Conservation (phyloP, 768 basidiomycete genomes). For the Leccinum arenicola region DNA sequence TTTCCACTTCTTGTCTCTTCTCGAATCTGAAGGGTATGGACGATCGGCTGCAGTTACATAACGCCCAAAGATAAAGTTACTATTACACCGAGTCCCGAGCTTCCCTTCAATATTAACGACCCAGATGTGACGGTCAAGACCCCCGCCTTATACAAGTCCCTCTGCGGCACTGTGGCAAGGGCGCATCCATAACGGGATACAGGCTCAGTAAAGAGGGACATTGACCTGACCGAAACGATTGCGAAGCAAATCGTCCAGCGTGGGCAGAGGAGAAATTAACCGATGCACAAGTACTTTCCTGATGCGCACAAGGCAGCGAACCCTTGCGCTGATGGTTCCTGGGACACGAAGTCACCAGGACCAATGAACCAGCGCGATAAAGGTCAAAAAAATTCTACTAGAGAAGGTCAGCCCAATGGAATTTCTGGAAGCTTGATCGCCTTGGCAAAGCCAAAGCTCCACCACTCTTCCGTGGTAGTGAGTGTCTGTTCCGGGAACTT, state of each 20-base stretch:
- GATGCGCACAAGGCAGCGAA: slow-evolving; percentile 10
- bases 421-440: slow-evolving; percentile 17
- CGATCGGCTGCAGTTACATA: slow-evolving; percentile 22
- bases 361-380: slow-evolving; percentile 15
- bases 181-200: not conserved
- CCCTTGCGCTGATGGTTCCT: slow-evolving; percentile 22
- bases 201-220: not conserved
- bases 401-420: slow-evolving; percentile 10
- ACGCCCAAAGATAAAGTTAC: slow-evolving; percentile 24
- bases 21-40: slow-evolving; percentile 12
- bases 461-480: not conserved
- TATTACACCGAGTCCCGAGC: slow-evolving; percentile 16
- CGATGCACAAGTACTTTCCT: not conserved
- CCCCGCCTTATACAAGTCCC: not conserved
- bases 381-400: slow-evolving; percentile 10
- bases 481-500: slow-evolving; percentile 1
- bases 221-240: not conserved
- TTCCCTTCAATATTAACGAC: slow-evolving; percentile 15
- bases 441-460: slow-evolving; percentile 7
- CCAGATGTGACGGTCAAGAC: slow-evolving; percentile 11
- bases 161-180: not conserved
- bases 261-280: not conserved
- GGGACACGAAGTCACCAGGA: slow-evolving; percentile 12
- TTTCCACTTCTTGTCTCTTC: slow-evolving; percentile 22
- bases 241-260: not conserved